phyloP scores from a whole-genome alignment of 257 asterid genomes.

The Thymus quinquecostatus region DNA sequence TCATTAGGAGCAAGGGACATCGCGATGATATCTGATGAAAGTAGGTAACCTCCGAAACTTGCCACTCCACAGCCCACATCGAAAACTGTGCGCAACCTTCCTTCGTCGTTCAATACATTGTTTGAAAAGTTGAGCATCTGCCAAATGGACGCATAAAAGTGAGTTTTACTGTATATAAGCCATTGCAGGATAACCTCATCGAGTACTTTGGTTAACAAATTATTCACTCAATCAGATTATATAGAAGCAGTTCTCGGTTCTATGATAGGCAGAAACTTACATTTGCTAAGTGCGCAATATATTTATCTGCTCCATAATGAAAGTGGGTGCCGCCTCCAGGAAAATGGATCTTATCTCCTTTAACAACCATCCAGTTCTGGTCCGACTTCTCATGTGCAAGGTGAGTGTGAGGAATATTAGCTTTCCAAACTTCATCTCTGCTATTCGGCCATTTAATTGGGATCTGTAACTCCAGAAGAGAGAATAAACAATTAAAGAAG shows the following conservation, averaged over 20 bases:
- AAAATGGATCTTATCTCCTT: conserved; percentile 75
- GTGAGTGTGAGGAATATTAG: conserved; percentile 94
- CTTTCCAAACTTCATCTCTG: conserved; percentile 96
- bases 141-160: conserved; percentile 23
- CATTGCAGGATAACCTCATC: not conserved
- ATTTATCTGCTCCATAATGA: conserved; percentile 92
- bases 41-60: conserved; percentile 94
- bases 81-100: conserved; percentile 78
- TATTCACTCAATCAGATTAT: conserved; percentile 16
- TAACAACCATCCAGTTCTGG: conserved; percentile 98
- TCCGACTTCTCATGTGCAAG: conserved; percentile 94
- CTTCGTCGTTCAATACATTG: conserved; percentile 69
- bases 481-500: conserved; percentile 16
- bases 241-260: not conserved
- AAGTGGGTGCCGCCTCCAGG: conserved; percentile 99
- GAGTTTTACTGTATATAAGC: conserved; percentile 2
- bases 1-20: conserved; percentile 97
- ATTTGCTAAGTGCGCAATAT: conserved; percentile 87
- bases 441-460: conserved; percentile 96
- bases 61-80: conserved; percentile 99
- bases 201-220: not conserved
- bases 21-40: conserved; percentile 77
- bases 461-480: conserved; percentile 45
- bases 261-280: conserved; percentile 48
- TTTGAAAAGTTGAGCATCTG: conserved; percentile 88